Conservation (phyloP, 1,284 basidiomycete genomes). For the Tilletia walkeri region DNA sequence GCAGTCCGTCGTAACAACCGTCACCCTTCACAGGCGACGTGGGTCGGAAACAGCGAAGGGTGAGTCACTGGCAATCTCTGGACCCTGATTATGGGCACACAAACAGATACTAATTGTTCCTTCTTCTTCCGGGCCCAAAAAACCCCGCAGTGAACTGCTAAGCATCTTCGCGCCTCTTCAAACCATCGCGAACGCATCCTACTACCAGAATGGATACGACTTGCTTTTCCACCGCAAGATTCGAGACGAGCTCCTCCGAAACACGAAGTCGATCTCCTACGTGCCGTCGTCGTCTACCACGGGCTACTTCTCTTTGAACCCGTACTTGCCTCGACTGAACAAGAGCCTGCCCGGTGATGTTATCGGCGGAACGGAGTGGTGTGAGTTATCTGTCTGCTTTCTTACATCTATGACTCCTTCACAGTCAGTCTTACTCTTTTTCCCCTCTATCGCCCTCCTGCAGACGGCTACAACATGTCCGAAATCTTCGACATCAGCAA, state of each 20-base stretch:
- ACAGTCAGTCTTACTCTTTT: constrained; percentile 65
- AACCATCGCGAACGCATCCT: constrained; percentile 15
- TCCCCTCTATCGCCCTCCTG: constrained; percentile 64
- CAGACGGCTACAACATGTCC: constrained; percentile 63
- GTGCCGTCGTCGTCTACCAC: constrained; percentile 64
- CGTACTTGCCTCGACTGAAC: constrained; percentile 62
- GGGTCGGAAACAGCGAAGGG: constrained; percentile 63
- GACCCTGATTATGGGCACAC: constrained; percentile 5
- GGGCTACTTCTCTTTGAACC: constrained; percentile 63
- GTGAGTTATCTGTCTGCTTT: constrained; percentile 35
- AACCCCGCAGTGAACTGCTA: constrained; percentile 35
- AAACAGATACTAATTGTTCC: too few relatives aligned
- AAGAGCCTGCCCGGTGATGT: constrained; percentile 63
- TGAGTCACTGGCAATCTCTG: too few relatives aligned
- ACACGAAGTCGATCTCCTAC: constrained; percentile 65
- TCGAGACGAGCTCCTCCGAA: constrained; percentile 61
- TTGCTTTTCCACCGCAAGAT: constrained; percentile 60
- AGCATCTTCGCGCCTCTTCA: constrained; percentile 28
- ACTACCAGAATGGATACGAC: constrained; percentile 32
- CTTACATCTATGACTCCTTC: constrained; percentile 63
- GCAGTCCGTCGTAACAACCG: constrained; percentile 54
- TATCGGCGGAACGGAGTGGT: constrained; percentile 58
- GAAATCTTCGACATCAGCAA: constrained; percentile 64
- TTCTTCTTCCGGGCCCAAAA: constrained; percentile 18
- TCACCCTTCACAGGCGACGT: constrained; percentile 65